Evolutionary conservation across 805 yeast species (phyloP).

Genomic region (Lipomyces mesembrius): DNA sequence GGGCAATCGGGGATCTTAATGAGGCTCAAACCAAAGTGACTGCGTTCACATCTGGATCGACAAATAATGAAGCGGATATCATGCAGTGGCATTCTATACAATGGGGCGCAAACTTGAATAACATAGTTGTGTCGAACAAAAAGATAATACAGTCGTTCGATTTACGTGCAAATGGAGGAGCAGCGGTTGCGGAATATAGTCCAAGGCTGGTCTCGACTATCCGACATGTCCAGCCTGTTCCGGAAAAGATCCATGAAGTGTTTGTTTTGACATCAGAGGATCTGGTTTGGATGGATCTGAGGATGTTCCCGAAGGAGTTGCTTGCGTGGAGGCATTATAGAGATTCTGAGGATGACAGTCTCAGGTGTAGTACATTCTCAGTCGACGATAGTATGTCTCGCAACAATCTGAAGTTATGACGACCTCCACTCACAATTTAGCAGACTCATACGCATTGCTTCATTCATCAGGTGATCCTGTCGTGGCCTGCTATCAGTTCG

Average conservation of each 20-base stretch:
- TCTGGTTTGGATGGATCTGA: slow-evolving; percentile 55
- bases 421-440: neutral
- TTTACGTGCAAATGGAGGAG: slow-evolving; percentile 10
- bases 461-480: slow-evolving; percentile 47
- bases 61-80: neutral
- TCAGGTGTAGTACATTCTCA: slow-evolving; percentile 41
- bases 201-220: slow-evolving; percentile 14
- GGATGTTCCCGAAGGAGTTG: slow-evolving; percentile 51
- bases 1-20: slow-evolving; percentile 45
- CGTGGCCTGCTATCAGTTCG: slow-evolving; percentile 47
- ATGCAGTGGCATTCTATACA: slow-evolving; percentile 7
- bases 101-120: slow-evolving; percentile 32
- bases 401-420: neutral
- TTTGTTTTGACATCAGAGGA: slow-evolving; percentile 71
- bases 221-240: slow-evolving; percentile 8
- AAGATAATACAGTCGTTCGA: slow-evolving; percentile 20
- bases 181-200: slow-evolving; percentile 1
- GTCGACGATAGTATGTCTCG: slow-evolving; percentile 16
- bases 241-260: slow-evolving; percentile 46
- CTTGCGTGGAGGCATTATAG: slow-evolving; percentile 77
- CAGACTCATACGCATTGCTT: slow-evolving; percentile 39
- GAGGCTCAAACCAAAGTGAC: slow-evolving; percentile 24
- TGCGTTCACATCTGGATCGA: slow-evolving; percentile 28
- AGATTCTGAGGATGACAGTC: slow-evolving; percentile 58
- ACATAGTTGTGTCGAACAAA: slow-evolving; percentile 22